Evolutionary conservation across 2,329 filamentous ascomycete species (phyloP).

Genomic region (Simplicillium aogashimaense): DNA sequence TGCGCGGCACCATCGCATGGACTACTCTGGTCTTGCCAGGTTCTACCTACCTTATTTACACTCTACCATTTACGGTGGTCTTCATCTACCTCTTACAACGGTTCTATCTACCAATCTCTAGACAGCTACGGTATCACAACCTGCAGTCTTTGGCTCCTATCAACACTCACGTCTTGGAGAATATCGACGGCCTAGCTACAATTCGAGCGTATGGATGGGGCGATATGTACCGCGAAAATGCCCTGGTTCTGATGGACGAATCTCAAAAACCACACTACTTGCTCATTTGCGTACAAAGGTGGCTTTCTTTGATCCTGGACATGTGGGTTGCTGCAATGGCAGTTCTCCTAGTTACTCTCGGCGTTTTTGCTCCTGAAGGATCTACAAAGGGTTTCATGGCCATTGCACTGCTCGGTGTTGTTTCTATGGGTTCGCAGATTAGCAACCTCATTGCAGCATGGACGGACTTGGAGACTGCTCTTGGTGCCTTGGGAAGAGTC

Average conservation of each 20-base stretch:
- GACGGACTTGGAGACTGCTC: constrained; percentile 16
- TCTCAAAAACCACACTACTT: constrained; percentile 25
- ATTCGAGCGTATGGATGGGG: constrained; percentile 25
- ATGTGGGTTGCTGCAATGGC: constrained; percentile 32
- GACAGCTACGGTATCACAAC: constrained; percentile 19
- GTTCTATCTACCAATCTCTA: constrained; percentile 19
- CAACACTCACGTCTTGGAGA: constrained; percentile 17
- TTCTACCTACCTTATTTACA: constrained; percentile 33
- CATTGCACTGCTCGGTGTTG: constrained; percentile 16
- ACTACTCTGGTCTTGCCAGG: constrained; percentile 31
- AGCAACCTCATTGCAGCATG: constrained; percentile 22
- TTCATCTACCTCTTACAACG: constrained; percentile 15
- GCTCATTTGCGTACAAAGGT: constrained; percentile 36
- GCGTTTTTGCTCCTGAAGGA: constrained; percentile 21
- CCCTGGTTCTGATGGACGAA: constrained; percentile 19
- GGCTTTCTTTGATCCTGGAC: constrained; percentile 37
- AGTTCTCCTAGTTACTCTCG: constrained; percentile 31
- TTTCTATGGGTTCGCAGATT: constrained; percentile 15
- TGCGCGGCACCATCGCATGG: constrained; percentile 13
- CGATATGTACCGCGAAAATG: constrained; percentile 9
- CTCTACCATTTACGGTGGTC: constrained; percentile 25
- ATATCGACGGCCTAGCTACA: constrained; percentile 13
- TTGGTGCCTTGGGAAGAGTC: constrained; percentile 16
- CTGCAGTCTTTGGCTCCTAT: constrained; percentile 19
- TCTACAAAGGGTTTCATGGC: constrained; percentile 16